Evolutionary conservation across 495 filamentous ascomycete species (phyloP).

Genomic region (Penicillium argentinense): DNA sequence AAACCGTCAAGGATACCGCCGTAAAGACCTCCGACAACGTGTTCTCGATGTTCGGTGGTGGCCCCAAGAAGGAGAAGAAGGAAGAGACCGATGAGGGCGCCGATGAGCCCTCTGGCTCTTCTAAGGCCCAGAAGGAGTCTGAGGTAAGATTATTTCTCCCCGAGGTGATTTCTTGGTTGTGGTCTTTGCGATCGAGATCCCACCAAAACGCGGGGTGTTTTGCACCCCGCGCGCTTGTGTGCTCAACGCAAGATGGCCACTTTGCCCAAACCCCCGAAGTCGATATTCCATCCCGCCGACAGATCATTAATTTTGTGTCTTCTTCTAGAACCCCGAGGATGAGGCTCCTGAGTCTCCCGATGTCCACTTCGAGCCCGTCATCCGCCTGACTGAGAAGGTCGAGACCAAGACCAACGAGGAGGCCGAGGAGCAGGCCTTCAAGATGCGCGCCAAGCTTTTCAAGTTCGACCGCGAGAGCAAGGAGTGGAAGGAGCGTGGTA

Average conservation of each 20-base stretch:
- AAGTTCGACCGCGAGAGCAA: constrained; percentile 85
- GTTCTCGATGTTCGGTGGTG: constrained; percentile 97
- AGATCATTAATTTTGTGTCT: background rate
- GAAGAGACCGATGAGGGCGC: constrained; percentile 75
- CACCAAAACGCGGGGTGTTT: constrained; percentile 8
- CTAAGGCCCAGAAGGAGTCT: constrained; percentile 75
- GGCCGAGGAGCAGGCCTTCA: constrained; percentile 93
- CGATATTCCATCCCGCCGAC: background rate
- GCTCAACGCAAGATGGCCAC: background rate
- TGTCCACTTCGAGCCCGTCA: constrained; percentile 95
- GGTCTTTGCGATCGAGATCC: background rate
- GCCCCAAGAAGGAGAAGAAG: constrained; percentile 79
- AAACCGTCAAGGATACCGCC: constrained; percentile 49
- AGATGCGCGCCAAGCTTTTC: constrained; percentile 99
- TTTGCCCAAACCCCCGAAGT: too few species aligned
- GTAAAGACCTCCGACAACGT: constrained; percentile 68
- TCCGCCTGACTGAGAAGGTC: constrained; percentile 91
- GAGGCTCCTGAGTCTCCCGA: constrained; percentile 82
- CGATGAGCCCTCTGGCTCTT: constrained; percentile 79
- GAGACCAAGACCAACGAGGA: constrained; percentile 98
- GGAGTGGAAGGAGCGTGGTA: constrained; percentile 99
- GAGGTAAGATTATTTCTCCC: constrained; percentile 38
- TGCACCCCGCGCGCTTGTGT: constrained; percentile 5
- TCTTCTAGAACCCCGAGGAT: constrained; percentile 36
- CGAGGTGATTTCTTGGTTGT: constrained; percentile 4